phyloP scores from a whole-genome alignment of 1,139 yeast genomes.

The Yamadazyma aaseri region DNA sequence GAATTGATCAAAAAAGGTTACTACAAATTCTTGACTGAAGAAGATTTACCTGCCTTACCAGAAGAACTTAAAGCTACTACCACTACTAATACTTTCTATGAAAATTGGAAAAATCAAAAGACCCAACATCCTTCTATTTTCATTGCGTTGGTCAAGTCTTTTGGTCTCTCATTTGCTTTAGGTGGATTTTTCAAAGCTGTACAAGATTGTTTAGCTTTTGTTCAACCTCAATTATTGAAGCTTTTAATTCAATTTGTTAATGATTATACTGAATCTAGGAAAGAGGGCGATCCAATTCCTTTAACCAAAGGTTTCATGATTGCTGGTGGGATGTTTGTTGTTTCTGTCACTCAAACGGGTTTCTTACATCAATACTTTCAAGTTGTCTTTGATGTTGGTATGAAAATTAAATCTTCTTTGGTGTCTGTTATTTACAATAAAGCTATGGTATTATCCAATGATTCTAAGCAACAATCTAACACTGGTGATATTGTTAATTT shows the following conservation, averaged over 20 bases:
- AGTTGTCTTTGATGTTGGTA: slow-evolving; percentile 84
- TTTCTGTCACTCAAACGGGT: slow-evolving; percentile 81
- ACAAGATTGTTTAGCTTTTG: slow-evolving; percentile 81
- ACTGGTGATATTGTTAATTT: slow-evolving; percentile 98
- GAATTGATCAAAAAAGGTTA: slow-evolving; percentile 87
- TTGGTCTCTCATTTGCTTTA: slow-evolving; percentile 64
- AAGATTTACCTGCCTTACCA: slow-evolving; percentile 83
- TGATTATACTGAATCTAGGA: slow-evolving; percentile 55
- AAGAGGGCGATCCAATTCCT: slow-evolving; percentile 47
- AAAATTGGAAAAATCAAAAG: slow-evolving; percentile 58
- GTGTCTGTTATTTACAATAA: slow-evolving; percentile 80
- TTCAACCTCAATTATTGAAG: slow-evolving; percentile 84
- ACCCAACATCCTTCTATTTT: slow-evolving; percentile 58
- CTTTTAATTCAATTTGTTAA: slow-evolving; percentile 78
- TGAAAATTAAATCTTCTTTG: slow-evolving; percentile 80
- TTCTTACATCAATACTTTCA: slow-evolving; percentile 91
- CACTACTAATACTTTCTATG: slow-evolving; percentile 50
- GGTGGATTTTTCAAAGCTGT: slow-evolving; percentile 77
- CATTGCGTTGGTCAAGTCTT: slow-evolving; percentile 61
- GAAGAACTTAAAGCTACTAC: slow-evolving; percentile 53
- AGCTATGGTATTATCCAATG: slow-evolving; percentile 77
- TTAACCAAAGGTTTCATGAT: slow-evolving; percentile 80
- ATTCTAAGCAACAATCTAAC: slow-evolving; percentile 72
- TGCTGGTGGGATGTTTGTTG: slow-evolving; percentile 78
- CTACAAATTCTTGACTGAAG: slow-evolving; percentile 64